Conservation (phyloP, 164 flowering plant genomes). For the Magnolia officinalis region DNA sequence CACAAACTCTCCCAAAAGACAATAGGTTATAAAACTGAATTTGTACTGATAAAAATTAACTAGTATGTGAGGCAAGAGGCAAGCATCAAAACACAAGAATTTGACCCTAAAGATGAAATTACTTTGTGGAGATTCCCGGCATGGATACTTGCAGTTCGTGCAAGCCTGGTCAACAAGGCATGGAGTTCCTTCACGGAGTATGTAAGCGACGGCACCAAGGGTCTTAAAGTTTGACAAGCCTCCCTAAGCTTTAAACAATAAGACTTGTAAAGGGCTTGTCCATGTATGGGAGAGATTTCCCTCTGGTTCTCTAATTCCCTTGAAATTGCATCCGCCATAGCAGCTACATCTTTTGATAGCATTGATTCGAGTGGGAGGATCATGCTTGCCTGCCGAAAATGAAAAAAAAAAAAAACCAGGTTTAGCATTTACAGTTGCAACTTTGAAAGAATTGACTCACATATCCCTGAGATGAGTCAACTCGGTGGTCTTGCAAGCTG, state of each 20-base stretch:
- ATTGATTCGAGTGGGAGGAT: conserved; percentile 84
- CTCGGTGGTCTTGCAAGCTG: not conserved
- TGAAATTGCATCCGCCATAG: conserved; percentile 76
- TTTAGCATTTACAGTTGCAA: not conserved
- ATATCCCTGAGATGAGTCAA: not conserved
- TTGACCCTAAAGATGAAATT: conserved; percentile 10
- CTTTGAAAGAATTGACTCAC: not conserved
- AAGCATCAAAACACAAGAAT: not conserved
- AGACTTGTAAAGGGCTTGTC: conserved; percentile 90
- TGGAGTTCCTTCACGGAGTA: conserved; percentile 67
- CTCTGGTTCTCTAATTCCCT: conserved; percentile 61
- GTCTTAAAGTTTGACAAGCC: conserved; percentile 56
- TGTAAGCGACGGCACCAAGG: conserved; percentile 66
- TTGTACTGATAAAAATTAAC: not conserved
- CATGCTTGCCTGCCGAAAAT: conserved; percentile 50
- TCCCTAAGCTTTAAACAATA: conserved; percentile 63
- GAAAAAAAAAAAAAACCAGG: not conserved
- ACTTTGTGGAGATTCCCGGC: conserved; percentile 92
- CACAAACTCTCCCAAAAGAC: not conserved
- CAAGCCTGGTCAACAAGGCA: conserved; percentile 67
- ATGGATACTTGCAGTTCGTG: conserved; percentile 82
- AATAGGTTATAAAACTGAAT: not conserved
- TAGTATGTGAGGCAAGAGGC: not conserved
- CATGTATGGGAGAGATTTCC: conserved; percentile 85
- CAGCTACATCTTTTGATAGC: conserved; percentile 80